phyloP scores from a whole-genome alignment of 306 rosid species.

The Sindora glabra region DNA sequence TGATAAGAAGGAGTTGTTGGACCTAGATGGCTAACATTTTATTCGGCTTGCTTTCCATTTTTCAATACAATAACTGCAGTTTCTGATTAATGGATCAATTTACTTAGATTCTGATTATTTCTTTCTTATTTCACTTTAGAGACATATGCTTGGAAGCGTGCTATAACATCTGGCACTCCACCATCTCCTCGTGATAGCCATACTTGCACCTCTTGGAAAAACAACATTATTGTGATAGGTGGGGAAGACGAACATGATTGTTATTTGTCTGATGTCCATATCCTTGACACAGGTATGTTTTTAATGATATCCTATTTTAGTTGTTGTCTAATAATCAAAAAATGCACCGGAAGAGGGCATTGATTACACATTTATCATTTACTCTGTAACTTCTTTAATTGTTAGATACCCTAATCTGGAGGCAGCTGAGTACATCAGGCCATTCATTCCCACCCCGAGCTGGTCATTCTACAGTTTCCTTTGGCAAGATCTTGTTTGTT shows the following conservation, averaged over 20 bases:
- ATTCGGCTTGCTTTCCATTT: too few species aligned
- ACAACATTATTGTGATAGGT: slow-evolving; percentile 74
- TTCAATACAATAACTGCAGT: background rate
- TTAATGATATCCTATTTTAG: background rate
- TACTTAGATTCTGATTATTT: slow-evolving; percentile 2
- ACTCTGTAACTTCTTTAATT: slow-evolving; percentile 22
- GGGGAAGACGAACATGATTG: slow-evolving; percentile 89
- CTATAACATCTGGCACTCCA: slow-evolving; percentile 68
- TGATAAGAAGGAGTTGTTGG: background rate
- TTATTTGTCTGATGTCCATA: slow-evolving; percentile 89
- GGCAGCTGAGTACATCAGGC: slow-evolving; percentile 78
- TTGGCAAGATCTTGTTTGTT: slow-evolving; percentile 80
- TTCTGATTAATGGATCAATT: background rate
- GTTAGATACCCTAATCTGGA: slow-evolving; percentile 86
- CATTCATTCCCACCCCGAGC: slow-evolving; percentile 84
- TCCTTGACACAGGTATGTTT: slow-evolving; percentile 77
- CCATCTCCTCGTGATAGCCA: slow-evolving; percentile 99
- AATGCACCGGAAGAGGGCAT: background rate
- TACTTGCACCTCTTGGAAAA: slow-evolving; percentile 87
- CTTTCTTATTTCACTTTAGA: slow-evolving; percentile 41
- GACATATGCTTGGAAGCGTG: slow-evolving; percentile 84
- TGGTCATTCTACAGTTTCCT: slow-evolving; percentile 90
- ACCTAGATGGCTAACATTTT: too few species aligned
- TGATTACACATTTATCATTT: slow-evolving; percentile 11
- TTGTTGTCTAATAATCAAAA: background rate